Base-by-base conservation (phyloP, 106 monocot genomes). In the Amphibolis antarctica region DNA sequence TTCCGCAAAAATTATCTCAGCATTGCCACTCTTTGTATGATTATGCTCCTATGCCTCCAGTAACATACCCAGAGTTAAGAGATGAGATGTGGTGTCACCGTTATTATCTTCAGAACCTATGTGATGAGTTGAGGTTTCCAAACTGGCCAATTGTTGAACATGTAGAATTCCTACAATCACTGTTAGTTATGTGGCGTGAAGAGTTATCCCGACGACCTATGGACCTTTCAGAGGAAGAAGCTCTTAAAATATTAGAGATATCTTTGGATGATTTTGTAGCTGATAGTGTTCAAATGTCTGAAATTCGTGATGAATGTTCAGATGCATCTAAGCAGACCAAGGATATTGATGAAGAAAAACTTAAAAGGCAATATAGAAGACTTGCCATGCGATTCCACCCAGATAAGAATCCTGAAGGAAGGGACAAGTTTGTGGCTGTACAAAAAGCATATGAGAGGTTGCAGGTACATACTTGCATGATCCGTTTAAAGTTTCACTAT, bases 61-160 rank as follows among this genome's bases (percentile, higher is more conserved):
- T 98, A 44, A 98, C 98, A 63, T 98, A 91, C 77, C 91, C 98
- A 28, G 80, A 90, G 57, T 50, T 98, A 66, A 91, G 80, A 74
- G 98, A 98, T 85, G 98, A 98, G 69, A 98, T 98, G 98, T 98
- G 98, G 98, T 98, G 98, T 68, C 98, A 98, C 63, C 86, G 98
- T 44, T 98, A 98, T 66, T 98, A 98, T 63, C 90, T 98, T 42
- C 73, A 85, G 42, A 98, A 98, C 63, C 70, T 98, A 60, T 98
- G 98, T 73, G 98, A 98, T 73, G 98, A 98, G 69, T 77, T 98
- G 60, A 82, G 85, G 22, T 98, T 98, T 85, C 91, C 91, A 23
- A 91, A 85, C 60, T 98, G 98, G 98, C 98, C 90, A 36, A 87
- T 98, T 75, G 98, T 98, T 64, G 98, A 98, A 66, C 98, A 98